Percentiles rank a stretch among this genome's conserved stretches.
Conservation (phyloP, 140 eudicot species). For the Flaveria floridana region DNA sequence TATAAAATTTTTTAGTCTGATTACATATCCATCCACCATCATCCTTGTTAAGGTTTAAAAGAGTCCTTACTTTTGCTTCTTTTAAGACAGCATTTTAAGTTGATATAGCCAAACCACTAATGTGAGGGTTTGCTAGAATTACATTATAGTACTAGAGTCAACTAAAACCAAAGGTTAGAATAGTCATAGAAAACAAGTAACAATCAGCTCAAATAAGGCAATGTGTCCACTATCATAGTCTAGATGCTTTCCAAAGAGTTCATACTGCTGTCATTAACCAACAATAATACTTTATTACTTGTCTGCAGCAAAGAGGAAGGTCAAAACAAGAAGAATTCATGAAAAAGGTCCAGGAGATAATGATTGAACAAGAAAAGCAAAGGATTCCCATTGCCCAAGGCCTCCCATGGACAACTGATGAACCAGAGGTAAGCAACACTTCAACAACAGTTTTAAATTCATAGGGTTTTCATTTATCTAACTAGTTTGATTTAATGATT, state of each 20-base stretch:
- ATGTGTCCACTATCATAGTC: background rate
- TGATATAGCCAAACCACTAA: background rate
- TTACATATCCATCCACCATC: background rate
- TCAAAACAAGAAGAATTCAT: slow-evolving; percentile 78
- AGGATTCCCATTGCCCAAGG: slow-evolving; percentile 86
- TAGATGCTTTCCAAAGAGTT: slow-evolving; percentile 11
- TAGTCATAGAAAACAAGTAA: background rate
- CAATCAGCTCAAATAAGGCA: background rate
- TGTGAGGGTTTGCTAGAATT: background rate
- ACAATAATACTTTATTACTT: slow-evolving; percentile 1
- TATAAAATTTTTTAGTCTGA: background rate
- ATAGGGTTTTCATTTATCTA: background rate
- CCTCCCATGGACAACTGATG: slow-evolving; percentile 92
- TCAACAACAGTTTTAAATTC: background rate
- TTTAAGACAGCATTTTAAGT: background rate
- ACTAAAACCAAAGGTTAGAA: background rate
- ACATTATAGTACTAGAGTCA: background rate
- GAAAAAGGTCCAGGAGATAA: slow-evolving; percentile 72
- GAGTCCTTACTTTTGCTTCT: slow-evolving; percentile 8
- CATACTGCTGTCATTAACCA: background rate
- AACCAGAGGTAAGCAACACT: slow-evolving; percentile 69
- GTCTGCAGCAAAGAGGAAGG: slow-evolving; percentile 77
- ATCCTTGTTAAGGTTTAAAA: slow-evolving; percentile 4
- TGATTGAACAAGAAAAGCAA: slow-evolving; percentile 68
- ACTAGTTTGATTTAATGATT: slow-evolving; percentile 18